Conservation (phyloP, 78 protist species). For the Thecamonas trahens region DNA sequence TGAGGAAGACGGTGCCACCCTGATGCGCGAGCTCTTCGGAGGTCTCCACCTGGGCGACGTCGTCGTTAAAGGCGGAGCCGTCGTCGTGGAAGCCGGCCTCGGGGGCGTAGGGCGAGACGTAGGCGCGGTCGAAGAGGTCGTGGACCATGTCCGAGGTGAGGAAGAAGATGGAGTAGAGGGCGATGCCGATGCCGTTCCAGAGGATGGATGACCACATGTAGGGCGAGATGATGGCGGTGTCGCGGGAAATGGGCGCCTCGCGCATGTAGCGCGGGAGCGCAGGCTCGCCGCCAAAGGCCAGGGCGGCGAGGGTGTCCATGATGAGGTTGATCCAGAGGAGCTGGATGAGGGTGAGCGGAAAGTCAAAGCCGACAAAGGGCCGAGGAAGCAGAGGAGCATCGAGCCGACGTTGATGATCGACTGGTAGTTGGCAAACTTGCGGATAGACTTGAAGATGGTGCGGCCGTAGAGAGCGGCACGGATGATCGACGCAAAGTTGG, state of each 20-base stretch:
- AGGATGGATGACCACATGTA: conserved; percentile 2
- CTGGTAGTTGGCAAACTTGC: background rate
- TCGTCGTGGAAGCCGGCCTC: no score
- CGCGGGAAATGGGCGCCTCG: background rate
- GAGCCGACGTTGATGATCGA: background rate
- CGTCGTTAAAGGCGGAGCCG: no score
- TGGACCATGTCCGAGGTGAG: no score
- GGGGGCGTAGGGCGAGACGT: no score
- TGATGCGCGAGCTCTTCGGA: no score
- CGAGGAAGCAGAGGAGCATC: background rate
- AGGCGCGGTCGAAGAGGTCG: no score
- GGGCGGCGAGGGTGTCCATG: conserved; percentile 79
- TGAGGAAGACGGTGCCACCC: background rate
- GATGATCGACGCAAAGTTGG: background rate
- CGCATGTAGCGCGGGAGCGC: conserved; percentile 28
- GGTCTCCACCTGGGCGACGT: no score
- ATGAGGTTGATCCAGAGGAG: conserved; percentile 57
- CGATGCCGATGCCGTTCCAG: no score
- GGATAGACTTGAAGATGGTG: conserved; percentile 1
- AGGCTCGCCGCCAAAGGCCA: conserved; percentile 74
- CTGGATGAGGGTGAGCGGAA: background rate
- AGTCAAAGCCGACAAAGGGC: conserved; percentile 1
- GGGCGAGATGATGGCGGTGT: background rate
- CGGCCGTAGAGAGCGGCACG: background rate
- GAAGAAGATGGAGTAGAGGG: no score